Evolutionary conservation across 495 filamentous ascomycete species (phyloP), one percentile per base, ranked within the genome.

Genomic region (Letharia columbiana): DNA sequence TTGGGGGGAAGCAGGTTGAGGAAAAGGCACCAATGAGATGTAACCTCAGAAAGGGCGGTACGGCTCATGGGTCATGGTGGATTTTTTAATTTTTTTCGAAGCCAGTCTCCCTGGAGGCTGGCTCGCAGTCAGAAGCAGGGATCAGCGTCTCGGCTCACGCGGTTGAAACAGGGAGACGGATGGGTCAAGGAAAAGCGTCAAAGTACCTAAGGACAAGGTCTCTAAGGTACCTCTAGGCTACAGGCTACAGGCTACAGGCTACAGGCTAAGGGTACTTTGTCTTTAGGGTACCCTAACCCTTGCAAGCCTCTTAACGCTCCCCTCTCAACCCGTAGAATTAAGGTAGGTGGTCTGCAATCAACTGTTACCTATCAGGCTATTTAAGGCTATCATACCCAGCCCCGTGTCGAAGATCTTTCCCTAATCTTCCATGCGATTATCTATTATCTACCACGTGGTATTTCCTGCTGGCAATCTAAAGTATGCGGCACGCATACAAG

Each of bases 341-440:
- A 12, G 6, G 18, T 45, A 18, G 44, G 44, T 45, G 44, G 44
- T 28, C 23, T 28, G 23, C 4, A 49, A 49, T 49, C 20, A 49
- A 18, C 1, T 4, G 7, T 49, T 4, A 49, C 1, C 1, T 8
- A n/a, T 8, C 45, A 28, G 12, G 6, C 40, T 42, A 42, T 42
- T 10, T 9, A 11, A 42, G 11, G 40, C 37, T 8, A 39, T 39
- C 37, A 28, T 28, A 28, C 23, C 23, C 23, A 28, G 23, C 23
- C 23, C 23, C 23, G 23, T 28, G 23, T 50, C n/a, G 18, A 8
- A n/a, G 7, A 49, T 49, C 50, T 54, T 54, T 7, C n/a, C 28
- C 17, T 33, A 37, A 57, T 57, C 54, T 57, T 57, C 54, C 54
- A 57, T 57, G 54, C 54, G 54, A 57, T 57, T 35, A 57, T 57